Percentiles rank a stretch among this genome's conserved stretches.
Conservation (phyloP, 148 eudicot species). For the Cornus florida region DNA sequence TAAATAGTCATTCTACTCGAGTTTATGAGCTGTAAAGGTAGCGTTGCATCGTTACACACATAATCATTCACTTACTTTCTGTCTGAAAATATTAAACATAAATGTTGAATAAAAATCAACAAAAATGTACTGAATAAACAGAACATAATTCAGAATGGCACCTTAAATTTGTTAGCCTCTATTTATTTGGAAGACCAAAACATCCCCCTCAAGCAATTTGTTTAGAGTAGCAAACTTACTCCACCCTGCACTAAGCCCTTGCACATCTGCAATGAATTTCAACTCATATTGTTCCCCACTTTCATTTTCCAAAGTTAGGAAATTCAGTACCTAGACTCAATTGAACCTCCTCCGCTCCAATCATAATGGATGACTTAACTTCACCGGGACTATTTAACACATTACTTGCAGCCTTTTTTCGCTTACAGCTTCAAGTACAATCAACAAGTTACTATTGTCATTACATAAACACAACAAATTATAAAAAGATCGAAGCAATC, state of each 20-base stretch:
- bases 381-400: constrained; percentile 13
- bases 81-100: background rate
- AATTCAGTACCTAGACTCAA: constrained; percentile 34
- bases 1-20: no score
- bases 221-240: constrained; percentile 45
- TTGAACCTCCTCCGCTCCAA: constrained; percentile 37
- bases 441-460: constrained; percentile 11
- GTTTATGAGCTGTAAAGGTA: background rate
- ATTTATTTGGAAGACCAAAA: constrained; percentile 51
- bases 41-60: background rate
- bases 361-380: constrained; percentile 29
- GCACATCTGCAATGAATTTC: constrained; percentile 39
- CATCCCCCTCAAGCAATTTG: constrained; percentile 56
- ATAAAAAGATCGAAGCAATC: background rate
- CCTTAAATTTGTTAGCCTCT: constrained; percentile 53
- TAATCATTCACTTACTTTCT: background rate
- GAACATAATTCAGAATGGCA: constrained; percentile 7
- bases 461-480: no score
- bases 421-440: constrained; percentile 17
- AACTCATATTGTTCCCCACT: constrained; percentile 37
- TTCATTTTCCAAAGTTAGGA: constrained; percentile 62
- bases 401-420: constrained; percentile 8
- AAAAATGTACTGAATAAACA: background rate
- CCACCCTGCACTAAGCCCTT: constrained; percentile 70
- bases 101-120: background rate